These are phyloP conservation scores for Metarhizium sp. DNA, from an alignment of 2,329 filamentous ascomycete species.

Conservation along the genomic window DNA sequence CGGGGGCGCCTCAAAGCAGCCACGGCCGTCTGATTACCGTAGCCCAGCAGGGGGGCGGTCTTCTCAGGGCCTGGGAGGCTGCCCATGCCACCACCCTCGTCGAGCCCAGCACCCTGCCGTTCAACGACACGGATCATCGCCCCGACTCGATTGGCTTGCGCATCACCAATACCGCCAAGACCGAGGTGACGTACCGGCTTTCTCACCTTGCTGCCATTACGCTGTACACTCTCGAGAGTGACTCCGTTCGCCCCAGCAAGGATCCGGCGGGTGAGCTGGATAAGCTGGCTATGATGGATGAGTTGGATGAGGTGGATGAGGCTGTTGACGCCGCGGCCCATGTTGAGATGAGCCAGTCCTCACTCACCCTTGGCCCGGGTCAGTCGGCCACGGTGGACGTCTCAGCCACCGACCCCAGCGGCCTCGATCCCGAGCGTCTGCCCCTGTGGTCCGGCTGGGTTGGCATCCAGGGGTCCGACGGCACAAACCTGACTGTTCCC, in stretches of 20 bases:
- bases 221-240: not conserved
- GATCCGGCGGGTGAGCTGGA: not conserved
- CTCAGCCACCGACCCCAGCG: not conserved
- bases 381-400: slow-evolving; percentile 1
- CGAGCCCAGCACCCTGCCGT: slow-evolving; percentile 39
- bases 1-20: slow-evolving; percentile 3
- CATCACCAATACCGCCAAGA: not conserved
- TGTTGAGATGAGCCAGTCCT: slow-evolving; percentile 4
- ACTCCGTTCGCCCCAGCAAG: not conserved
- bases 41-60: slow-evolving; percentile 35
- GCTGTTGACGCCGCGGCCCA: not conserved
- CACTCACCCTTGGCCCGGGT: not conserved
- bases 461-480: slow-evolving; percentile 5
- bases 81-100: slow-evolving; percentile 38
- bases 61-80: slow-evolving; percentile 45
- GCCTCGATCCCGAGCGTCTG: slow-evolving; percentile 1
- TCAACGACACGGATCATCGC: slow-evolving; percentile 41
- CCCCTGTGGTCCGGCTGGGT: slow-evolving; percentile 9
- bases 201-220: not conserved
- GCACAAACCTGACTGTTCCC: slow-evolving; percentile 4
- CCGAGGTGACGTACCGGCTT: slow-evolving; percentile 1
- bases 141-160: not conserved
- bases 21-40: not conserved
- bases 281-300: not conserved
- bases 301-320: no score